phyloP scores from a whole-genome alignment of 768 basidiomycete genomes.

The Rhodotorula babjevae region DNA sequence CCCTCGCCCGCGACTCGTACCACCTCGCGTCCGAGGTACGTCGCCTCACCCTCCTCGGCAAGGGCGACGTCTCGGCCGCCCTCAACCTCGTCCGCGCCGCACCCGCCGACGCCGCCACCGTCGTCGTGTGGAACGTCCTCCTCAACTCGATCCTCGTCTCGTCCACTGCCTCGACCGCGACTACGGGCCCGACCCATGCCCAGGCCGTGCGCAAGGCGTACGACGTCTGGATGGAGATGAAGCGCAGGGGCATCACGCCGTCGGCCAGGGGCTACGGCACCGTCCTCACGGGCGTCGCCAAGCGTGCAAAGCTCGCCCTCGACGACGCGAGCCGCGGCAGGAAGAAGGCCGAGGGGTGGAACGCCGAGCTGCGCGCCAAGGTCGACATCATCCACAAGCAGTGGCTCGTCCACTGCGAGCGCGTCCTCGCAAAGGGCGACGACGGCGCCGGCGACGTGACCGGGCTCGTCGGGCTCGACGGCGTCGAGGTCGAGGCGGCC shows the following conservation, averaged over 20 bases:
- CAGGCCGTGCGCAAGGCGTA: conserved; percentile 15
- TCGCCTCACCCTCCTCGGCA: background rate
- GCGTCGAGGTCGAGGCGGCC: background rate
- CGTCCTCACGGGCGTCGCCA: conserved; percentile 26
- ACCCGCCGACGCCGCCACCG: conserved; percentile 9
- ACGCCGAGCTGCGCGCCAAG: conserved; percentile 4
- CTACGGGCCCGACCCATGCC: background rate
- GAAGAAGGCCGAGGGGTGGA: background rate
- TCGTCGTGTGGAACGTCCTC: conserved; percentile 37
- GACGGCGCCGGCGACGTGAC: background rate
- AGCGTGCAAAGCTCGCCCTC: background rate
- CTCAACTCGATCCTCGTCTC: conserved; percentile 18
- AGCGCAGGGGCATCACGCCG: conserved; percentile 29
- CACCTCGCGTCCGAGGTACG: background rate
- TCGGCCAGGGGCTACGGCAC: conserved; percentile 23
- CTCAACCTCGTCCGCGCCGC: conserved; percentile 14
- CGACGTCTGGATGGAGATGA: conserved; percentile 38
- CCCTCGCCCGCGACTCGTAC: conserved; percentile 1
- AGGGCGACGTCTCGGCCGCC: conserved; percentile 1
- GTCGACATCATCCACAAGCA: conserved; percentile 34
- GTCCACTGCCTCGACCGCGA: background rate
- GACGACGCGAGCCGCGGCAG: background rate
- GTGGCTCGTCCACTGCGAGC: conserved; percentile 22
- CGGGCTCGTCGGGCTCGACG: background rate
- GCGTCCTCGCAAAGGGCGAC: background rate